Conservation (phyloP, 2,329 filamentous ascomycete genomes). For the Remersonia thermophila region DNA sequence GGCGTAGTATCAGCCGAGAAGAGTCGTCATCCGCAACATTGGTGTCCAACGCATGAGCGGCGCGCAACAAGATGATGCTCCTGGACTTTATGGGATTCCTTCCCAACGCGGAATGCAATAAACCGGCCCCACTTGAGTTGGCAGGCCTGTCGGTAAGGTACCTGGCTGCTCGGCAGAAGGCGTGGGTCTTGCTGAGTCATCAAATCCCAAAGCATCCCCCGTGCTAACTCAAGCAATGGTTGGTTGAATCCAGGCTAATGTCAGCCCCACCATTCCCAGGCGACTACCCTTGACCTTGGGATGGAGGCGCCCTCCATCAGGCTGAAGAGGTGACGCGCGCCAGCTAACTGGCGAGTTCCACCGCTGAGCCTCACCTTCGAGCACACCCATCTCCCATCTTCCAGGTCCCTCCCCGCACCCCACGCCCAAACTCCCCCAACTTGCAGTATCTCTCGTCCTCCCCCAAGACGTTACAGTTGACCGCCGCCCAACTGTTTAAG, state of each 20-base stretch:
- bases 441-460: neutral
- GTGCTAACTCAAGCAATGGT: too few relatives aligned
- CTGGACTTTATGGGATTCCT: too few relatives aligned
- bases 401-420: conserved; percentile 1
- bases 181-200: conserved; percentile 13
- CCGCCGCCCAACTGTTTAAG: too few relatives aligned
- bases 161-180: neutral
- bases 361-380: conserved; percentile 1
- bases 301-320: conserved; percentile 23
- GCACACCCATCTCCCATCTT: conserved; percentile 1
- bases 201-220: neutral
- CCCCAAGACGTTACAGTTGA: too few relatives aligned
- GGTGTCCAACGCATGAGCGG: too few relatives aligned
- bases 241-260: too few relatives aligned
- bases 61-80: too few relatives aligned
- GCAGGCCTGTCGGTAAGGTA: too few relatives aligned
- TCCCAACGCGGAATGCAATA: too few relatives aligned
- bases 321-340: conserved; percentile 34
- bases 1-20: too few relatives aligned
- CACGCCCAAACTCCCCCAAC: neutral
- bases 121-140: too few relatives aligned
- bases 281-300: too few relatives aligned
- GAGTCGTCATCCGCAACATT: neutral
- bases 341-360: neutral
- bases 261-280: conserved; percentile 1